Base-by-base conservation (phyloP, 2,329 filamentous ascomycete species). In the Orbilia javanica region DNA sequence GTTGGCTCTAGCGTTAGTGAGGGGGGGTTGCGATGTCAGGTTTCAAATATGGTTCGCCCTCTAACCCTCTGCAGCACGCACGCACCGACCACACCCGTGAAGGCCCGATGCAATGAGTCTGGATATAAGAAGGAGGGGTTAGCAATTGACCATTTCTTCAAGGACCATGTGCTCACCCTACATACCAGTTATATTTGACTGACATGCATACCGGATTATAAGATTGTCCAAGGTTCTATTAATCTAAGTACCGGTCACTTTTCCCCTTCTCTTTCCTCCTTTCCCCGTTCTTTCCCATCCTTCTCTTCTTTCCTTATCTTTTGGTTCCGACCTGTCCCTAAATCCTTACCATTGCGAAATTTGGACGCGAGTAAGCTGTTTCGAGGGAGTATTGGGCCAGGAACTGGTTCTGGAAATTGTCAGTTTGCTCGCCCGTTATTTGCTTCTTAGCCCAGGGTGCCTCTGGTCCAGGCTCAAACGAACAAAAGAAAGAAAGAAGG, bases 71-170 rank as follows among this genome's bases (percentile, higher is more conserved):
- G 7, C 42, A 10, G 42, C n/a, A 46, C 36, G 42, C n/a, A 46
- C 36, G 42, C 57, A 42, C 57, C 20, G 18, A 25, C 34, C 31
- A 62, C 34, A 62, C 34, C 8, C 22, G 13, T 10, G 5, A 22
- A 13, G 29, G 29, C 29, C 31, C 52, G 52, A 42, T 42, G 62
- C n/a, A 63, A 18, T 63, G 44, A 64, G 11, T 52, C 13, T 48
- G 53, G 55, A 60, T 69, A 69, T 57, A 69, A 74, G 42, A 67
- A 22, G 52, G 50, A 63, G 53, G 50, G 52, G 60, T 52, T 60
- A 42, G 27, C 44, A 34, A 60, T 60, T 39, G 4, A 4, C 4
- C 10, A 39, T 25, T 60, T 60, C 34, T 34, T 42, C 18, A 42
- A 60, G 31, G 50, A 18, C 68, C 55, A 71, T 71, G 68, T 71